A percentile compares a stretch with the other conserved stretches of the same genome.
Evolutionary conservation across 768 basidiomycete species (phyloP).

Genomic region (Tulasnella sp.): DNA sequence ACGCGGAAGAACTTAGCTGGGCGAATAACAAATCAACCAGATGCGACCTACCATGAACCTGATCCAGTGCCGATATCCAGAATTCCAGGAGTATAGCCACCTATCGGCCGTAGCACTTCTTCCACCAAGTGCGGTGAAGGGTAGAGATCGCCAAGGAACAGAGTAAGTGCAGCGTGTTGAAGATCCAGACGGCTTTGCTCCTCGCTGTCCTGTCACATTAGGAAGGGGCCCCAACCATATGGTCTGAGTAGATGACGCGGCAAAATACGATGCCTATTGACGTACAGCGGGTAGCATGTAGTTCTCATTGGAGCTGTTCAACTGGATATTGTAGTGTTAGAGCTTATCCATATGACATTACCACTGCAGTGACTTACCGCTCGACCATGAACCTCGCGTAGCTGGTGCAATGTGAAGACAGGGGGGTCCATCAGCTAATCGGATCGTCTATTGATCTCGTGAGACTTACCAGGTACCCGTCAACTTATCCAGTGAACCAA

Average conservation of each 20-base stretch:
- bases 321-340: background rate
- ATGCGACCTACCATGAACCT: background rate
- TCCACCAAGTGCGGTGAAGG: slow-evolving; percentile 1
- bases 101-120: background rate
- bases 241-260: too few species aligned
- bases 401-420: background rate
- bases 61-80: slow-evolving; percentile 13
- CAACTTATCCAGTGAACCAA: too few species aligned
- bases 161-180: slow-evolving; percentile 1
- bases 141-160: slow-evolving; percentile 6
- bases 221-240: too few species aligned
- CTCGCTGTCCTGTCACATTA: background rate
- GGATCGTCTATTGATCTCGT: too few species aligned
- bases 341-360: background rate
- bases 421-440: too few species aligned
- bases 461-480: too few species aligned
- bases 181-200: slow-evolving; percentile 12
- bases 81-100: slow-evolving; percentile 1
- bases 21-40: background rate
- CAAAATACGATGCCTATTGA: background rate
- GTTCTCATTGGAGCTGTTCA: slow-evolving; percentile 5
- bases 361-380: background rate
- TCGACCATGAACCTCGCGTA: slow-evolving; percentile 12
- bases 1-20: background rate
- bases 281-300: slow-evolving; percentile 13